Evolutionary conservation across 169 alveolate genomes (phyloP).

Genomic region (Plasmodium coatneyi): DNA sequence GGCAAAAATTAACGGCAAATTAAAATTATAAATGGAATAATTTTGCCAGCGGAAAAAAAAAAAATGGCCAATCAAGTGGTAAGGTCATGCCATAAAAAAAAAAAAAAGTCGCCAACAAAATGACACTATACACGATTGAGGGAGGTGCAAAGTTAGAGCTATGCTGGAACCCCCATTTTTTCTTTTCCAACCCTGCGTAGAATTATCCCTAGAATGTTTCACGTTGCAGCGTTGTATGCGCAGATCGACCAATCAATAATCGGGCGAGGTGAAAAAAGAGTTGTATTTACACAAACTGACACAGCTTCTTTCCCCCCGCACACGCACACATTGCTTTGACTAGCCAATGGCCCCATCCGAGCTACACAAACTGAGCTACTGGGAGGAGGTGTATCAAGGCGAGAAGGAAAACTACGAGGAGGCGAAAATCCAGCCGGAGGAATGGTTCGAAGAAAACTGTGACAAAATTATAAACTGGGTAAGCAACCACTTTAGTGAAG

Average conservation of each 20-base stretch:
- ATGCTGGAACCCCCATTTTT: background rate
- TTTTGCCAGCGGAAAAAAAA: background rate
- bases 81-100: too few relatives aligned
- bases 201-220: background rate
- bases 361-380: constrained; percentile 51
- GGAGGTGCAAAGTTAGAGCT: background rate
- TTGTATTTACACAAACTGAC: background rate
- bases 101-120: background rate
- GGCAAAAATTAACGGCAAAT: background rate
- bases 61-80: background rate
- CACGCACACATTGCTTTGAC: background rate
- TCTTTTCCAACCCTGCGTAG: background rate
- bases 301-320: background rate
- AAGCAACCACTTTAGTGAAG: constrained; percentile 10
- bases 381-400: constrained; percentile 70
- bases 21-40: too few relatives aligned
- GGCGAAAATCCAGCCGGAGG: constrained; percentile 47
- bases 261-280: background rate
- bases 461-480: constrained; percentile 62
- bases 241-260: background rate
- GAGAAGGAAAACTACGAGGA: constrained; percentile 65
- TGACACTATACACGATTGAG: background rate
- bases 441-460: constrained; percentile 76
- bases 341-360: constrained; percentile 14
- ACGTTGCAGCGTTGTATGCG: background rate